A percentile compares a stretch with the other conserved stretches of the same genome.
Conservation (phyloP, 129 eudicot genomes). For the Lonicera japonica region DNA sequence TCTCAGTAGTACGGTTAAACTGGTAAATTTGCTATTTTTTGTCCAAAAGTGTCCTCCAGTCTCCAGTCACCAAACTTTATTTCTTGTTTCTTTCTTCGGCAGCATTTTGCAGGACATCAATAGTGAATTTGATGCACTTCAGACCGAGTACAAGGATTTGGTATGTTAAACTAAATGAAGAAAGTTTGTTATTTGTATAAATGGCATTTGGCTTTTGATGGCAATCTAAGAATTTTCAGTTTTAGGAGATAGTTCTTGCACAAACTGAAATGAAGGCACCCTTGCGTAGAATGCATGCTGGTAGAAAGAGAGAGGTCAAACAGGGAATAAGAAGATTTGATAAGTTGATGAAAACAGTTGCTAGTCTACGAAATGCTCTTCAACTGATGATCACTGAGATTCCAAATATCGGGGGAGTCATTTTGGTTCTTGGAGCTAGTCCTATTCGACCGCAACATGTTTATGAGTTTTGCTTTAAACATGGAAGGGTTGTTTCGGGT, state of each 20-base stretch:
- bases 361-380: conserved; percentile 56
- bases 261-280: conserved; percentile 50
- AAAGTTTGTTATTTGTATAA: conserved; percentile 1
- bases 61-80: too few relatives aligned
- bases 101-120: conserved; percentile 83
- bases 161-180: conserved; percentile 29
- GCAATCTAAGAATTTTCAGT: conserved; percentile 18
- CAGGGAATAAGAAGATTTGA: conserved; percentile 65
- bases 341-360: conserved; percentile 60
- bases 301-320: conserved; percentile 81
- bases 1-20: conserved; percentile 8
- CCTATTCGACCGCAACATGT: conserved; percentile 73
- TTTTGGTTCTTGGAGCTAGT: conserved; percentile 75
- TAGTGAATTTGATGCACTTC: conserved; percentile 59
- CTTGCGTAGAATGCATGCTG: conserved; percentile 53
- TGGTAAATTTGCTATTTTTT: conserved; percentile 6
- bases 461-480: conserved; percentile 66
- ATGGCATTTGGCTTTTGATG: neutral
- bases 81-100: conserved; percentile 9
- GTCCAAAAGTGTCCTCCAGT: neutral
- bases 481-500: conserved; percentile 23
- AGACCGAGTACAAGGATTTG: conserved; percentile 61
- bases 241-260: conserved; percentile 50
- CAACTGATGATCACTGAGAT: conserved; percentile 55
- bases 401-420: conserved; percentile 46